These are phyloP conservation scores for Sindora glabra DNA, from an alignment of 306 rosid genomes.

Conservation along the genomic window DNA sequence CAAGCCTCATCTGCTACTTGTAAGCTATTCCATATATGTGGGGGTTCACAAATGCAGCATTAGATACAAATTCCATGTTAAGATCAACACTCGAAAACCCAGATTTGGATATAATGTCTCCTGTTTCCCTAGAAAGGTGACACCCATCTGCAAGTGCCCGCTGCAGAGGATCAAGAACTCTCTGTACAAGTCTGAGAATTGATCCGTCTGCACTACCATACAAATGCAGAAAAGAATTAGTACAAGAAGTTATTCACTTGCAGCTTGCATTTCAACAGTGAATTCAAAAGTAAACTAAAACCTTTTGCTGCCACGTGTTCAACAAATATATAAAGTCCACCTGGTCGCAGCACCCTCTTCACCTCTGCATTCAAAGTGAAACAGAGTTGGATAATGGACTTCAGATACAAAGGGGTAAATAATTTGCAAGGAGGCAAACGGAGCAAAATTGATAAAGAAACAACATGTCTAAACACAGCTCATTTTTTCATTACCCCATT, in stretches of 20 bases:
- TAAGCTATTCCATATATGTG: constrained; percentile 64
- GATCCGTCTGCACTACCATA: constrained; percentile 56
- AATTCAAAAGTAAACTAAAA: constrained; percentile 15
- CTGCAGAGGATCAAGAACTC: constrained; percentile 68
- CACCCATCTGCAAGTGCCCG: constrained; percentile 66
- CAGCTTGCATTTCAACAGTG: background rate
- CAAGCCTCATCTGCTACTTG: constrained; percentile 25
- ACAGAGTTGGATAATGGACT: background rate
- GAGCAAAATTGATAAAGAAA: too few relatives aligned
- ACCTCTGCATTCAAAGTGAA: constrained; percentile 46
- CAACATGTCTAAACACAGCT: too few relatives aligned
- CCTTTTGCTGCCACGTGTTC: constrained; percentile 92
- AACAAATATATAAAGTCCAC: constrained; percentile 62
- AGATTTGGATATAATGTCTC: constrained; percentile 38
- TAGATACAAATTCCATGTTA: constrained; percentile 36
- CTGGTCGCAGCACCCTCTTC: constrained; percentile 69
- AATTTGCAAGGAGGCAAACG: too few relatives aligned
- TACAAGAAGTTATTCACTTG: background rate
- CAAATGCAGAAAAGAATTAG: background rate
- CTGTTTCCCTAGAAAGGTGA: constrained; percentile 68
- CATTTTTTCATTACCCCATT: too few relatives aligned
- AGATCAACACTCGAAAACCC: constrained; percentile 65
- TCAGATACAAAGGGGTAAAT: background rate
- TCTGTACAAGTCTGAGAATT: constrained; percentile 44
- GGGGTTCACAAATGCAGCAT: constrained; percentile 45